Evolutionary conservation across 176 grass and related monocot genomes (phyloP).

Genomic region (Eragrostis nindensis): DNA sequence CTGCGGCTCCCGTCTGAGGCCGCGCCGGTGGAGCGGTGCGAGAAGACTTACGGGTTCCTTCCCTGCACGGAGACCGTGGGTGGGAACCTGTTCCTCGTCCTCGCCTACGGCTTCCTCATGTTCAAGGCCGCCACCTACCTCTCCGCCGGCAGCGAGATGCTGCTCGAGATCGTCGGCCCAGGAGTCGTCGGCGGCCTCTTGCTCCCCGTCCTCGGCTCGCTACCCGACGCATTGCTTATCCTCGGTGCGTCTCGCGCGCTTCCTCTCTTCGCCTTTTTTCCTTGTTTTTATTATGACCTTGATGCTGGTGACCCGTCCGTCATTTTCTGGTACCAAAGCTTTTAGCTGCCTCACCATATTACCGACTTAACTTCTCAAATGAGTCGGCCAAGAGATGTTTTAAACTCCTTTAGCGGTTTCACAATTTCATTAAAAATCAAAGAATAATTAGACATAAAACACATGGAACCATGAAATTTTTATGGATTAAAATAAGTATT

Average conservation of each 20-base stretch:
- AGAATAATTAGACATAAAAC: too few species aligned
- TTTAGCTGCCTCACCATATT: too few species aligned
- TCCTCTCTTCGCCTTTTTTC: background rate
- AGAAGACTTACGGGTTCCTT: slow-evolving; percentile 88
- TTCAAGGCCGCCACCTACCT: slow-evolving; percentile 89
- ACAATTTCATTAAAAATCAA: too few species aligned
- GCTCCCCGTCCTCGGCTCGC: slow-evolving; percentile 85
- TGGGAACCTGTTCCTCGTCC: slow-evolving; percentile 77
- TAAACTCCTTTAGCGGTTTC: too few species aligned
- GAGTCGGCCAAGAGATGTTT: too few species aligned
- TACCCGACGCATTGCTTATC: slow-evolving; percentile 86
- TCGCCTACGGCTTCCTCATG: slow-evolving; percentile 89
- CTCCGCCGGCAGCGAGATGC: slow-evolving; percentile 85
- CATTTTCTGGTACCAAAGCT: background rate
- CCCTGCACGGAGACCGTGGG: slow-evolving; percentile 67
- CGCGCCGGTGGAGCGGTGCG: slow-evolving; percentile 31
- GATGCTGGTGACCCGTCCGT: background rate
- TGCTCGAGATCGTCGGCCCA: slow-evolving; percentile 87
- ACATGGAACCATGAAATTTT: too few species aligned
- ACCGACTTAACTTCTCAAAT: too few species aligned
- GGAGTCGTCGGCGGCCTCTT: slow-evolving; percentile 92
- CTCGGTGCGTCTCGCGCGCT: slow-evolving; percentile 46
- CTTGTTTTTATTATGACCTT: background rate
- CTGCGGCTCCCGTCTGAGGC: slow-evolving; percentile 41
- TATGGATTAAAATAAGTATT: too few species aligned